Base-by-base conservation (phyloP, 1,284 basidiomycete genomes). In the Ceratobasidium sp. region DNA sequence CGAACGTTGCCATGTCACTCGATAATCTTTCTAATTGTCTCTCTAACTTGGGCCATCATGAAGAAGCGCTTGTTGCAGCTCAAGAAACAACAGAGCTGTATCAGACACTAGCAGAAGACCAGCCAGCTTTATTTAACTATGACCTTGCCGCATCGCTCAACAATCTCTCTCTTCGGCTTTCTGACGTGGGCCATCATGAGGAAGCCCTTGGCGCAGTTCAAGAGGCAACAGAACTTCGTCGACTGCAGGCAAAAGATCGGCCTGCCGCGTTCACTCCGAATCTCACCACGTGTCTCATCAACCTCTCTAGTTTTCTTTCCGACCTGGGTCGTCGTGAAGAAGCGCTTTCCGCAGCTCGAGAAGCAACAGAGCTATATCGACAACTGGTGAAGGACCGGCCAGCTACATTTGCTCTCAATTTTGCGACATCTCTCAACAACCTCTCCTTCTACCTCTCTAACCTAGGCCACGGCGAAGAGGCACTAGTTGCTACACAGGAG, bases 131-230 rank as follows among this genome's bases (percentile, higher is more conserved):
- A 55, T 69, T 23, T 35, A 55, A 26, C 18, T 50, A 49, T 13
- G 26, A 43, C 47, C 21, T 55, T 26, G 64, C 52, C 8, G 2
- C 3, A 16, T 57, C 35, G 28, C 49, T 67, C 23, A 7, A 54
- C 35, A 41, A 26, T 23, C 46, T 54, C 41, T 67, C 64, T 6
- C 14, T 21, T 32, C 2, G 11, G n/a, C 50, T 69, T 8, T 69
- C 66, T 21, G 66, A 58, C 28, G 6, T 69, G 28, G 55, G 55
- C 11, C 66, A 23, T 13, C 1, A 38, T 7, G 35, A 69, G 35
- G 66, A 69, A 16, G 46, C 66, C 26, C 66, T 69, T 14, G n/a
- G 9, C 5, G 41, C 38, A 7, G 49, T 58, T 23, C 52, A 44
- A 35, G 66, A 55, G n/a, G 50, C 66, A 14, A 23, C 46, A 26